Evolutionary conservation across 1,139 yeast species (phyloP).

Genomic region (Nematodospora anomalae): DNA sequence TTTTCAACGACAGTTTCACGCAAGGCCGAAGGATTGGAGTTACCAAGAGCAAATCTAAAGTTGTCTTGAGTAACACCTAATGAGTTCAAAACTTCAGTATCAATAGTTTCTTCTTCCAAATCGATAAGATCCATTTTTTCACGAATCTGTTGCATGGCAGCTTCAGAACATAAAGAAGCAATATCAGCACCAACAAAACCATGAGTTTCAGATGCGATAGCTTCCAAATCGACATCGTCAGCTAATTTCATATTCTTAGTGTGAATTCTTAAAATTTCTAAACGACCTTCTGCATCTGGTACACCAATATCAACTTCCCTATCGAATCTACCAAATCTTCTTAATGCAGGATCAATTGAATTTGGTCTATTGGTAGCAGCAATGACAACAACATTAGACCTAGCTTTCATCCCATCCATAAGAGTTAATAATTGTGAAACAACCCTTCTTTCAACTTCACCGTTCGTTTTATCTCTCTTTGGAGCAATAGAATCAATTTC

Average conservation of each 20-base stretch:
- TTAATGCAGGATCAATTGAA: constrained; percentile 95
- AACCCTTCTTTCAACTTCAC: constrained; percentile 96
- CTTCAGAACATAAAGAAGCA: constrained; percentile 93
- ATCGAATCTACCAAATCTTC: constrained; percentile 98
- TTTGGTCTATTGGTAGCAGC: constrained; percentile 92
- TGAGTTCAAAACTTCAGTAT: constrained; percentile 94
- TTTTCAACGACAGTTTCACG: constrained; percentile 99
- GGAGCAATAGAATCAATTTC: constrained; percentile 99
- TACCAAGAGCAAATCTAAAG: constrained; percentile 96
- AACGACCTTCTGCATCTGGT: constrained; percentile 98
- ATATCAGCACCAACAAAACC: constrained; percentile 95
- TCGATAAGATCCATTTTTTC: constrained; percentile 99
- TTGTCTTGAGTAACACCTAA: constrained; percentile 99
- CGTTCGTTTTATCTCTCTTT: constrained; percentile 98
- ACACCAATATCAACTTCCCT: constrained; percentile 99
- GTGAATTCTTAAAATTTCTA: constrained; percentile 81
- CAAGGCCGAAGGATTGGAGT: constrained; percentile 97
- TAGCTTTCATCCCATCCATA: constrained; percentile 99
- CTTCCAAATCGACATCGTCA: constrained; percentile 92
- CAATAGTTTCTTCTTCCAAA: constrained; percentile 95
- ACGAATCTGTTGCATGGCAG: constrained; percentile 92
- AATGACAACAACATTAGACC: constrained; percentile 94
- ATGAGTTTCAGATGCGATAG: constrained; percentile 77
- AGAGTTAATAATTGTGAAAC: constrained; percentile 94
- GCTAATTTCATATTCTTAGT: constrained; percentile 97